Base-by-base conservation (phyloP, 2,329 filamentous ascomycete species). In the Claviceps monticola region DNA sequence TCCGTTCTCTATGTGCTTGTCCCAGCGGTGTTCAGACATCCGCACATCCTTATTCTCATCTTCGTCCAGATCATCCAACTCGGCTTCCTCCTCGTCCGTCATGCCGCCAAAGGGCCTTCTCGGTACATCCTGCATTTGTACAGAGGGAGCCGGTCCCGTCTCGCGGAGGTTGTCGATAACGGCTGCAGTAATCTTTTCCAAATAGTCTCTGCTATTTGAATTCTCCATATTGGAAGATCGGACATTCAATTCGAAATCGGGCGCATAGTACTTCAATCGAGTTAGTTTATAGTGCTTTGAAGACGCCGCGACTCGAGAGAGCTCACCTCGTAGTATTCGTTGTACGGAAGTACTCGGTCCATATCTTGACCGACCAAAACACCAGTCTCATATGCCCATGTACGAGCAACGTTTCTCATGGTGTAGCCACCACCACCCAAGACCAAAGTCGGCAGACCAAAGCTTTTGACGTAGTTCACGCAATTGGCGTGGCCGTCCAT, bases 371-470 rank as follows among this genome's bases (percentile, higher is more conserved):
- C 87, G 19, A 96, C 87, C 8, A 97, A 76, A 53, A 89, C 78
- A 57, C 91, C 91, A 1, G 93, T 98, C 70, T 98, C 93, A 65
- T 91, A 95, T 6, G 90, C 90, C 93, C 93, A 98, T 5, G 91
- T 93, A 48, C 93, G 86, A 17, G 93, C 91, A 11, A 98, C 93
- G 58, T 98, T 98, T 56, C 93, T 84, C 68, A 95, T 94, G 1
- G 93, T 98, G 70, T 98, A 98, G 47, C 93, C 93, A 56, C 93
- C 93, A 16, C 93, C 93, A 36, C 93, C 93, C 17, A 98, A 81
- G 19, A 98, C 85, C n/a, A 98, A 77, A 2, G 94, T 83, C 0
- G 93, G 93, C 9, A 93, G 74, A 34, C 81, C 78, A 65, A 91
- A 90, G 56, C 79, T 83, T 69, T 95, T 96, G 58, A 95, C 88